Percentiles rank a stretch among this genome's conserved stretches.
Evolutionary conservation across 768 basidiomycete species (phyloP).

Genomic region (Auricularia sp.): DNA sequence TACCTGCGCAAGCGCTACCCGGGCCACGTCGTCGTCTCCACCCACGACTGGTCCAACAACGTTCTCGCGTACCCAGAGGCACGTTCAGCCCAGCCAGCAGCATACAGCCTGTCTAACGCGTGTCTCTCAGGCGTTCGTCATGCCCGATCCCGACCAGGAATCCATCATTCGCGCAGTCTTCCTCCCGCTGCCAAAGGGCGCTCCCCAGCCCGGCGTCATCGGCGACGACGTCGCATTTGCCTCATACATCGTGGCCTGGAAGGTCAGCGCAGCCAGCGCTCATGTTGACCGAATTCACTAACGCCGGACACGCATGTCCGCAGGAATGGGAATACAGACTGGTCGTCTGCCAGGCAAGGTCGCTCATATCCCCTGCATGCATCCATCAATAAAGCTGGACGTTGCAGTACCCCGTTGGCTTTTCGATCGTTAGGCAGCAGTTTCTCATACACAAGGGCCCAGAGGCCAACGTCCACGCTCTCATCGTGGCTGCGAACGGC

Average conservation of each 20-base stretch:
- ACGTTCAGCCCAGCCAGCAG: neutral
- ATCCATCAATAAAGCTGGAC: conserved; percentile 4
- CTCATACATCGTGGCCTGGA: conserved; percentile 47
- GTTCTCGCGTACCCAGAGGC: conserved; percentile 17
- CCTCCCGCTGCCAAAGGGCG: conserved; percentile 30
- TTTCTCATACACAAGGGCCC: conserved; percentile 55
- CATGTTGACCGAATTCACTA: conserved; percentile 1
- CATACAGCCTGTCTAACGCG: neutral
- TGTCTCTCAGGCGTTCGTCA: neutral
- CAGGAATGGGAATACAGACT: conserved; percentile 50
- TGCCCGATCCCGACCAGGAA: conserved; percentile 16
- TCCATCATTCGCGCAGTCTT: conserved; percentile 43
- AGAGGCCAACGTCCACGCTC: conserved; percentile 41
- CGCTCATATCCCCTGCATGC: neutral
- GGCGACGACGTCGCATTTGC: conserved; percentile 43
- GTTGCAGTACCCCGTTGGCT: conserved; percentile 23
- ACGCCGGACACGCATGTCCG: neutral
- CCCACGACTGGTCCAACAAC: conserved; percentile 36
- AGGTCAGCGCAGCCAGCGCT: conserved; percentile 29
- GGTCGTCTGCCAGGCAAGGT: conserved; percentile 39
- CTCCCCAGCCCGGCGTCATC: conserved; percentile 42
- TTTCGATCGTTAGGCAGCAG: conserved; percentile 21
- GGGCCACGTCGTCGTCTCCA: conserved; percentile 47
- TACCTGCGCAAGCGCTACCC: conserved; percentile 49
- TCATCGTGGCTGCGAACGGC: conserved; percentile 44